These are phyloP conservation scores for Lunasporangiospora selenospora DNA, from an alignment of 192 early-diverging fungal species.

Conservation along the genomic window DNA sequence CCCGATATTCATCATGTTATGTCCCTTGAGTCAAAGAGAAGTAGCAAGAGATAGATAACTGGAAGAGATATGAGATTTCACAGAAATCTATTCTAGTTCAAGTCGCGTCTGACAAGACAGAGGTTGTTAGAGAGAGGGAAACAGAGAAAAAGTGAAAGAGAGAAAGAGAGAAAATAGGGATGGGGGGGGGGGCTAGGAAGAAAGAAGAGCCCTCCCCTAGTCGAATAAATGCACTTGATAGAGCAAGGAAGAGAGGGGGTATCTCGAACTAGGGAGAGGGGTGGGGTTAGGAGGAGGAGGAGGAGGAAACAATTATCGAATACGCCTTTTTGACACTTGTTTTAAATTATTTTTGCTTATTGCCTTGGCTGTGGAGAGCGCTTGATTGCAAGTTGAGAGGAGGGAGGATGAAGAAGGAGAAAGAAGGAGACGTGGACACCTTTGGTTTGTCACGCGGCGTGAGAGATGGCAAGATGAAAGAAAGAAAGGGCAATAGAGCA, in stretches of 20 bases:
- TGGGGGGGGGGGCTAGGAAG: neutral
- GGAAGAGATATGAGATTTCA: neutral
- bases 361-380: neutral
- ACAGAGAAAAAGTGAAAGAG: neutral
- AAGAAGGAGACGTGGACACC: too few relatives aligned
- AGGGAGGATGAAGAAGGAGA: too few relatives aligned
- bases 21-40: neutral
- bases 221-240: too few relatives aligned
- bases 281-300: neutral
- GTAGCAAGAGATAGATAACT: neutral
- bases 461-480: too few relatives aligned
- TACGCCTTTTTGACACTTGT: neutral
- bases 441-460: too few relatives aligned
- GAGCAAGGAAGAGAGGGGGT: constrained; percentile 5
- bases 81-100: neutral
- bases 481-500: too few relatives aligned
- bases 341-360: neutral
- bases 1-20: neutral
- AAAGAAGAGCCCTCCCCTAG: neutral
- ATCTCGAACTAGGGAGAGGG: neutral
- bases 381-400: too few relatives aligned
- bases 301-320: too few relatives aligned
- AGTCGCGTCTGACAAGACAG: neutral
- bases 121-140: neutral
- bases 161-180: neutral